Evolutionary conservation across 805 yeast genomes (phyloP).

Genomic region (Soucietia sequanensis): DNA sequence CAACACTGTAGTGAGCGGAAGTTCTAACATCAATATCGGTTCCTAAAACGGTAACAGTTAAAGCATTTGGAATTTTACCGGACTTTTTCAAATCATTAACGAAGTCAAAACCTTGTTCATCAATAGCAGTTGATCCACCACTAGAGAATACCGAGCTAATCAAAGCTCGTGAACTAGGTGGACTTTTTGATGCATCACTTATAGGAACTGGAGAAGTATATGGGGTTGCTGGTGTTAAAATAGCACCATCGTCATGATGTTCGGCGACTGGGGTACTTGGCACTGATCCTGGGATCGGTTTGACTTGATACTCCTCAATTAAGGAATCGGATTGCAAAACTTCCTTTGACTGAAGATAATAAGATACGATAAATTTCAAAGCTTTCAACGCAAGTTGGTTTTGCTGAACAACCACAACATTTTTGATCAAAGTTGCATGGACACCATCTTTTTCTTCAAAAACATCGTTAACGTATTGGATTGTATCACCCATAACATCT

Average conservation of each 20-base stretch:
- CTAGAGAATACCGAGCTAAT: constrained; percentile 51
- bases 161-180: constrained; percentile 2
- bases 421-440: constrained; percentile 74
- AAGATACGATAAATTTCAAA: constrained; percentile 48
- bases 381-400: constrained; percentile 57
- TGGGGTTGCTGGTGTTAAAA: neutral
- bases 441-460: constrained; percentile 50
- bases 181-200: constrained; percentile 1
- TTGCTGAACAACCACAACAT: constrained; percentile 71
- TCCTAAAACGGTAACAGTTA: constrained; percentile 53
- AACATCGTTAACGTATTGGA: constrained; percentile 79
- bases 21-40: constrained; percentile 48
- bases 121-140: constrained; percentile 68
- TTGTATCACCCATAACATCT: constrained; percentile 76
- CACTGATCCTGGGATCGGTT: constrained; percentile 9
- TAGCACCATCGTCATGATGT: neutral
- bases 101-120: constrained; percentile 63
- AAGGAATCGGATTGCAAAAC: constrained; percentile 15
- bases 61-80: constrained; percentile 41
- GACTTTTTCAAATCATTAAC: constrained; percentile 43
- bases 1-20: constrained; percentile 60
- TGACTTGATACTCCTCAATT: constrained; percentile 22
- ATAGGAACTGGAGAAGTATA: constrained; percentile 1
- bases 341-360: constrained; percentile 20
- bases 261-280: constrained; percentile 14